phyloP scores from a whole-genome alignment of 2,329 filamentous ascomycete species.

The Fusarium nanum region DNA sequence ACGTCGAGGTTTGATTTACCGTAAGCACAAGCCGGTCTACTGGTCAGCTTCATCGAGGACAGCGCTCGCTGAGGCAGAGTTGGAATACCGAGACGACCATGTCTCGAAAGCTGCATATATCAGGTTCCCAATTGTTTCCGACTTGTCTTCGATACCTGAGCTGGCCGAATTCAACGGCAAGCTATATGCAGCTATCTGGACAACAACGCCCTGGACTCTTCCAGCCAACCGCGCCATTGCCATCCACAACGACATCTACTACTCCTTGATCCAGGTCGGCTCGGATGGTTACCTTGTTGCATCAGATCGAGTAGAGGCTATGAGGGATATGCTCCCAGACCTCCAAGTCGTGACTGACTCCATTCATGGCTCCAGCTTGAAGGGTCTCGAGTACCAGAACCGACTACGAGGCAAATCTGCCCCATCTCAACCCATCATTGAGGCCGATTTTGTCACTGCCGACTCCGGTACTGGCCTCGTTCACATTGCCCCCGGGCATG shows the following conservation, averaged over 20 bases:
- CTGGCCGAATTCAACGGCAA: conserved; percentile 57
- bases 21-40: conserved; percentile 84
- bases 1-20: conserved; percentile 77
- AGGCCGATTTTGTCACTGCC: conserved; percentile 88
- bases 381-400: conserved; percentile 75
- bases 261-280: conserved; percentile 72
- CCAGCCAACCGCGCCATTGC: conserved; percentile 93
- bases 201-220: conserved; percentile 96
- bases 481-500: conserved; percentile 92
- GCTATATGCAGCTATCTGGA: conserved; percentile 93
- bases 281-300: conserved; percentile 76
- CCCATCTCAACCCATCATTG: conserved; percentile 75
- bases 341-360: conserved; percentile 65
- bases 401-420: conserved; percentile 71
- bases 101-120: conserved; percentile 81
- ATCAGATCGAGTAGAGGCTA: conserved; percentile 72
- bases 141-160: conserved; percentile 48
- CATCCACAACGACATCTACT: conserved; percentile 78
- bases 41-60: conserved; percentile 85
- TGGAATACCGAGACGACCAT: conserved; percentile 84
- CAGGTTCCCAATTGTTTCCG: conserved; percentile 74
- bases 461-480: conserved; percentile 96
- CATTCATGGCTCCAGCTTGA: conserved; percentile 74
- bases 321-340: conserved; percentile 62
- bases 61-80: conserved; percentile 84